Base-by-base conservation (phyloP, 805 yeast species). In the Metschnikowia colocasiae region DNA sequence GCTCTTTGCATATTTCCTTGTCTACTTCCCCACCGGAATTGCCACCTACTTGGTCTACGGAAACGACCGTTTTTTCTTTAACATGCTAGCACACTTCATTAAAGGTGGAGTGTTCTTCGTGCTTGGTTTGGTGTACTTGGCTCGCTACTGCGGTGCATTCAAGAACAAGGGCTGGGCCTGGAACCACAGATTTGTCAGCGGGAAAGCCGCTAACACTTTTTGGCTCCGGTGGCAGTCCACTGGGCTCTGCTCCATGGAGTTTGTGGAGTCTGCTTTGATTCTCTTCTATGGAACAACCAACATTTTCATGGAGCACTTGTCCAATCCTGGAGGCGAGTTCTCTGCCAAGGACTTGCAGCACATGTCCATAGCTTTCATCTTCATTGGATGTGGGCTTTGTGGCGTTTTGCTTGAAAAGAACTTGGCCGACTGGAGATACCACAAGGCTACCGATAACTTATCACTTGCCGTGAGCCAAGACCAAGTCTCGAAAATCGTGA, bases 71-170 rank as follows among this genome's bases (percentile, higher is more conserved):
- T 71, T 72, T 18, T 83, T 91, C 12, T 92, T 88, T 70, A 89
- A 88, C 57, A 65, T 92, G 44, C 74, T 92, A 48, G 99, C 99
- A 1, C 99, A 92, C 67, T 88, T 89, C 76, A 92, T 92, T 64
- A 92, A 92, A 66, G 99, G 99, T 50, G 94, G 92, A 22, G 94
- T 92, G 2, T 92, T 92, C 61, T 75, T 89, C 49, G 53, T 74
- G 4, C 69, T 86, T 33, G 99, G 99, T 18, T 51, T 91, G 6
- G 62, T 90, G 5, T 78, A 95, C n/a, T 73, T 94, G 33, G 86
- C 90, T 1, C 80, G 98, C 57, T 91, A 87, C 65, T 81, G 89
- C 58, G 99, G 99, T 3, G 87, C 84, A 10, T 87, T 85, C 58
- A 62, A 76, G 31, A 73, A 77, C 47, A 71, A 76, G 48, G 98